Evolutionary conservation across 768 basidiomycete species (phyloP).

Genomic region (Phylloporus arenicola): DNA sequence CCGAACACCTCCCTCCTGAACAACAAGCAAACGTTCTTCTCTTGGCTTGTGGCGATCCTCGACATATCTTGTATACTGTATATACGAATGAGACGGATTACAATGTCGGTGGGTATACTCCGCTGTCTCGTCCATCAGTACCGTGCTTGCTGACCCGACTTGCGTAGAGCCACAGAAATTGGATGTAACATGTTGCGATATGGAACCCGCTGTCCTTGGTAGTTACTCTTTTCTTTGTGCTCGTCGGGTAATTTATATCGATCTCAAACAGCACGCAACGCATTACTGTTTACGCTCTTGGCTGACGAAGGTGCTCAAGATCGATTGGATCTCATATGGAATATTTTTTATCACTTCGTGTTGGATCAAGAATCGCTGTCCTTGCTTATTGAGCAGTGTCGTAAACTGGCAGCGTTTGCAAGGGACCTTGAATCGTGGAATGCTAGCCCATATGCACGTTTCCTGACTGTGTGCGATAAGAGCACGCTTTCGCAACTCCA

Average conservation of each 20-base stretch:
- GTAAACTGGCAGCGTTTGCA: constrained; percentile 16
- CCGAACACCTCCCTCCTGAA: constrained; percentile 44
- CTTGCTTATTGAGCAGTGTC: constrained; percentile 26
- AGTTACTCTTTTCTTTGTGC: background rate
- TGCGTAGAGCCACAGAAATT: constrained; percentile 20
- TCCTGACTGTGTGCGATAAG: constrained; percentile 21
- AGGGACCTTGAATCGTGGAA: constrained; percentile 20
- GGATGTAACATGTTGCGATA: constrained; percentile 29
- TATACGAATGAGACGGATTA: constrained; percentile 14
- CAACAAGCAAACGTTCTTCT: constrained; percentile 45
- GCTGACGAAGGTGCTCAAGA: constrained; percentile 18
- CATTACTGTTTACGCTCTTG: constrained; percentile 25
- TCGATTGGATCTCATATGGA: constrained; percentile 22
- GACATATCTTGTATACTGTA: constrained; percentile 49
- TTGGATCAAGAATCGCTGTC: constrained; percentile 21
- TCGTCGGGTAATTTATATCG: background rate
- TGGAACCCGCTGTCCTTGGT: constrained; percentile 29
- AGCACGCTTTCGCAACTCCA: constrained; percentile 21
- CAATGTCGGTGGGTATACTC: constrained; percentile 5
- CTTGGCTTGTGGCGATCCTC: constrained; percentile 53
- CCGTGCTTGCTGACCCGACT: background rate
- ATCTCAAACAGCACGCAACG: constrained; percentile 23
- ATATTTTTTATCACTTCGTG: constrained; percentile 28
- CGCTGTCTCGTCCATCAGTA: background rate
- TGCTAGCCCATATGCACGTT: constrained; percentile 22